phyloP scores from a whole-genome alignment of 139 green algal species.

The Volvox africanus region DNA sequence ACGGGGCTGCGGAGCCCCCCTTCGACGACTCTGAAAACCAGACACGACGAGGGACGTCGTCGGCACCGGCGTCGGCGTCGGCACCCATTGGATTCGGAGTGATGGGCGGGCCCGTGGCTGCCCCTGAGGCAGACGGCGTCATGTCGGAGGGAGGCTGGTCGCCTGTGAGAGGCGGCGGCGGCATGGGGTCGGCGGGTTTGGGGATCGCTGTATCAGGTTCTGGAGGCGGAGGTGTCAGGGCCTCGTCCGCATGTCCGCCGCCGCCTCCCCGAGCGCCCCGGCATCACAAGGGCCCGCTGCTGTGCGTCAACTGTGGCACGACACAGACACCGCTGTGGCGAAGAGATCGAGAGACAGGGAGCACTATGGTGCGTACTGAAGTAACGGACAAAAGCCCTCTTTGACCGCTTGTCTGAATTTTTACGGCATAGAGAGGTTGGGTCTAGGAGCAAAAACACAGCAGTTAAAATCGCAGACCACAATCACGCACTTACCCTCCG shows the following conservation, averaged over 20 bases:
- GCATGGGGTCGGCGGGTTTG: not conserved
- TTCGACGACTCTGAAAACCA: no score
- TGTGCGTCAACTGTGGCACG: constrained; percentile 57
- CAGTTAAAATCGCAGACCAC: not conserved
- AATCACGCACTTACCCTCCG: not conserved
- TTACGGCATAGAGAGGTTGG: no score
- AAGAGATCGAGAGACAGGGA: constrained; percentile 55
- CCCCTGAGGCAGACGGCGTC: no score
- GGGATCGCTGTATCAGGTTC: no score
- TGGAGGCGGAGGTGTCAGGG: not conserved
- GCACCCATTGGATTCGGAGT: no score
- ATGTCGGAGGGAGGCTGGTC: not conserved
- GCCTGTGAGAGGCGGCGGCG: not conserved
- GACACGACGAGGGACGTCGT: no score
- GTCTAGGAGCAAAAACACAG: not conserved
- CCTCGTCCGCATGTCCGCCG: not conserved
- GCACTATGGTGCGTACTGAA: constrained; percentile 35
- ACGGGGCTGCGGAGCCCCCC: no score
- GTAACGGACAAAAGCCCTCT: no score
- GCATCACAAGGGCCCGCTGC: constrained; percentile 42
- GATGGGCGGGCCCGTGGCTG: no score
- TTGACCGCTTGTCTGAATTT: not conserved
- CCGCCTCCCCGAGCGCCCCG: not conserved
- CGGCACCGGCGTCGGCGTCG: no score
- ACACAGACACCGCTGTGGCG: constrained; percentile 57